Conservation (phyloP, 345 rosid genomes). For the Eucalyptus viminalis region DNA sequence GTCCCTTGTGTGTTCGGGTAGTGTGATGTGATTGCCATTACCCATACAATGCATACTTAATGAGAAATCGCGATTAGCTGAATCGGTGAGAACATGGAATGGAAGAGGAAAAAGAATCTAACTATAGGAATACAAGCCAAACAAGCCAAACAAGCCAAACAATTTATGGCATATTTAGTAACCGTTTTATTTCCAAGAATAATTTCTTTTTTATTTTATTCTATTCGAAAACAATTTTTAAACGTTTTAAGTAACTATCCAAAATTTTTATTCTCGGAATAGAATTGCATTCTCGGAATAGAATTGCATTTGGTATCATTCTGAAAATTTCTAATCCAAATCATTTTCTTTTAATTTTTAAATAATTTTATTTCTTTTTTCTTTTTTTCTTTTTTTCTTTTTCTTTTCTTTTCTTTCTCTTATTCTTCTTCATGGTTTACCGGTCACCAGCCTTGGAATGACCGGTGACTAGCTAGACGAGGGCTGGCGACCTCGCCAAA, state of each 20-base stretch:
- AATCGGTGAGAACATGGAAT: not conserved
- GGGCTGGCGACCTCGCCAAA: accelerated
- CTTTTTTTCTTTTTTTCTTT: accelerated
- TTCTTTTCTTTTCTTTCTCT: too few species aligned
- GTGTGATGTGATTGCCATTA: not conserved
- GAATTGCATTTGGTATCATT: accelerated
- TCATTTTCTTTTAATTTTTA: too few species aligned
- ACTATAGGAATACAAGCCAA: not conserved
- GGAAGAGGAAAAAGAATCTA: not conserved
- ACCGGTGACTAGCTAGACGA: accelerated
- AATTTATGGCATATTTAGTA: accelerated
- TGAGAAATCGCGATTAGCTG: not conserved
- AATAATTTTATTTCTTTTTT: too few species aligned
- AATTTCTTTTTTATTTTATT: too few species aligned
- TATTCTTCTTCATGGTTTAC: too few species aligned
- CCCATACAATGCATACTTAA: not conserved
- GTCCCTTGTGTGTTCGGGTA: not conserved
- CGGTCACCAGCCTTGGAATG: accelerated
- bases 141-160: too few species aligned
- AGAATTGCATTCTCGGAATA: accelerated
- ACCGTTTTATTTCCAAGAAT: too few species aligned
- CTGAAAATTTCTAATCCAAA: too few species aligned
- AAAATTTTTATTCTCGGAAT: too few species aligned
- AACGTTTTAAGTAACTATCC: accelerated
- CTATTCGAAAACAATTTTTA: accelerated